Conservation (phyloP, 495 filamentous ascomycete species). For the Neurospora sp. region DNA sequence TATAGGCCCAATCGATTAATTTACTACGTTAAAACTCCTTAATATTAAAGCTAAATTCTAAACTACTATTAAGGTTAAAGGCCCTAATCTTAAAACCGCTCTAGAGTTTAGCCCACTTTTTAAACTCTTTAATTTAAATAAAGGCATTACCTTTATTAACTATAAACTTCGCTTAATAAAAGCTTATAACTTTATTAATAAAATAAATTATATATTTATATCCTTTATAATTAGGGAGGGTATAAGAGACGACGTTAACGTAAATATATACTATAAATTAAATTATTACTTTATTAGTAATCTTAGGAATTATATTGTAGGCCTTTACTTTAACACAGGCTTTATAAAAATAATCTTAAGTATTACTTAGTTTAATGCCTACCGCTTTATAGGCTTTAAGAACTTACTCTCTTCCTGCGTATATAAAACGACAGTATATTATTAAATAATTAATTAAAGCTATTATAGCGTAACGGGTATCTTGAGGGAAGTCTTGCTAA, state of each 20-base stretch:
- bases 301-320: neutral
- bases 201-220: too few relatives aligned
- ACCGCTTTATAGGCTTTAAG: neutral
- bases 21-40: too few relatives aligned
- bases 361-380: neutral
- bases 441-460: neutral
- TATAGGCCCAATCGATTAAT: too few relatives aligned
- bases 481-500: neutral
- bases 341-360: neutral
- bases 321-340: neutral
- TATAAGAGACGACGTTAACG: neutral
- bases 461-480: neutral
- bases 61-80: too few relatives aligned
- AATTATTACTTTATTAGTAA: neutral
- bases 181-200: too few relatives aligned
- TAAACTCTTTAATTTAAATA: too few relatives aligned
- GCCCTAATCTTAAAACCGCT: too few relatives aligned
- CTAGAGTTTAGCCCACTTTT: too few relatives aligned
- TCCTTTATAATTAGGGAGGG: too few relatives aligned
- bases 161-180: too few relatives aligned
- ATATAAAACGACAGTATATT: neutral
- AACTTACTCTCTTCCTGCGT: neutral
- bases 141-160: too few relatives aligned
- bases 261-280: neutral
- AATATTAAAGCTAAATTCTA: too few relatives aligned